Evolutionary conservation across 768 basidiomycete genomes (phyloP).

Genomic region (Tephrocybe sp.): DNA sequence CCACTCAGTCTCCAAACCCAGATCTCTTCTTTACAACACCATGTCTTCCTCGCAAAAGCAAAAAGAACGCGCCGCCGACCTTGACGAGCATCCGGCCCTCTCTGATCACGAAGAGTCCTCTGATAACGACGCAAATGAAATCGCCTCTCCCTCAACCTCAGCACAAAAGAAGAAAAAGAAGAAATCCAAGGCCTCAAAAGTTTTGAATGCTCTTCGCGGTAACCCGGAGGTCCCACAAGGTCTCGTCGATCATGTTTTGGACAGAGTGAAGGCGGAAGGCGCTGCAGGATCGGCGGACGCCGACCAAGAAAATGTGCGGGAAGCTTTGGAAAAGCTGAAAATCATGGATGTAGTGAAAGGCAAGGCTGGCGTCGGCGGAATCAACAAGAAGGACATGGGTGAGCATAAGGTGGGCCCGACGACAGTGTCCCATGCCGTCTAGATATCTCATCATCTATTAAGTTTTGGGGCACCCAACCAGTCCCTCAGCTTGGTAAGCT

Average conservation of each 20-base stretch:
- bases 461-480: conserved; percentile 99
- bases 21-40: neutral
- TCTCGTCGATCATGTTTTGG: conserved; percentile 64
- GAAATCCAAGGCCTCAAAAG: conserved; percentile 65
- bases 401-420: conserved; percentile 73
- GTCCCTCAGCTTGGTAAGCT: conserved; percentile 80
- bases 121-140: conserved; percentile 19
- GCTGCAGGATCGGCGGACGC: conserved; percentile 41
- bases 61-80: conserved; percentile 39
- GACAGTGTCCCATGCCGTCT: neutral
- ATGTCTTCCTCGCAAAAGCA: conserved; percentile 34
- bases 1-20: neutral
- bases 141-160: conserved; percentile 39
- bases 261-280: conserved; percentile 62
- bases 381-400: conserved; percentile 77
- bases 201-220: conserved; percentile 46
- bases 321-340: conserved; percentile 73
- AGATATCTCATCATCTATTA: conserved; percentile 9
- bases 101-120: conserved; percentile 34
- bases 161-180: conserved; percentile 81
- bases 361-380: conserved; percentile 71
- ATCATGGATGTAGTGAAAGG: conserved; percentile 85
- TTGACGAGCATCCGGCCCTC: conserved; percentile 35
- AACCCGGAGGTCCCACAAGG: conserved; percentile 54
- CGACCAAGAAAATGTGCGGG: conserved; percentile 64